Percentiles rank a stretch among this genome's conserved stretches.
phyloP scores from a whole-genome alignment of 495 filamentous ascomycete genomes.

The Penicillium mononematosum region DNA sequence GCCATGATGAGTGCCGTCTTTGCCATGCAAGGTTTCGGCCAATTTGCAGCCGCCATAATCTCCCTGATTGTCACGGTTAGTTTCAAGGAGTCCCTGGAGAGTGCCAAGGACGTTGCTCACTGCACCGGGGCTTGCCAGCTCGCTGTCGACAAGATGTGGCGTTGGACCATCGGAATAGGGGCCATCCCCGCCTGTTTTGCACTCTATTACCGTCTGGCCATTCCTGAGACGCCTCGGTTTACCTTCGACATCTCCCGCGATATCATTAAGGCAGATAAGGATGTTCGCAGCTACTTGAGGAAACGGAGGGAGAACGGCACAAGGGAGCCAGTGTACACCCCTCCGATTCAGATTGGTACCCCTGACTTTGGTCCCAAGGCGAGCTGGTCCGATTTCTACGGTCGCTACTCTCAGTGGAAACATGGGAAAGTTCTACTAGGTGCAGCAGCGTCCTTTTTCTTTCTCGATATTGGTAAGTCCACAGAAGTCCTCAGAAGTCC shows the following conservation, averaged over 20 bases:
- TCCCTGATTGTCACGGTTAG: conserved; percentile 68
- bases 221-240: conserved; percentile 79
- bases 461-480: conserved; percentile 58
- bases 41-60: conserved; percentile 68
- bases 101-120: conserved; percentile 42
- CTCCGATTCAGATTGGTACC: conserved; percentile 43
- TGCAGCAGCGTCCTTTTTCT: conserved; percentile 78
- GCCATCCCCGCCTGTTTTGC: conserved; percentile 75
- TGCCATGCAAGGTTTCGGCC: conserved; percentile 79
- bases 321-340: conserved; percentile 55
- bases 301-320: conserved; percentile 58
- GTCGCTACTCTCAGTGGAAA: conserved; percentile 64
- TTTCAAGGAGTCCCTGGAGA: conserved; percentile 66
- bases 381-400: conserved; percentile 62
- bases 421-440: conserved; percentile 70
- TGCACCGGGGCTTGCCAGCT: conserved; percentile 65
- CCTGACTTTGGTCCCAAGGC: conserved; percentile 58
- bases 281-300: conserved; percentile 62
- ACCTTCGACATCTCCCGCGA: conserved; percentile 80
- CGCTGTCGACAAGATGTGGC: conserved; percentile 87
- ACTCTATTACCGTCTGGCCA: conserved; percentile 83
- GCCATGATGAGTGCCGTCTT: conserved; percentile 90
- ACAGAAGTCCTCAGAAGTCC: no score
- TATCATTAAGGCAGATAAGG: conserved; percentile 63
- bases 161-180: conserved; percentile 72